Percentiles rank a stretch among this genome's conserved stretches.
Conservation (phyloP, 2,329 filamentous ascomycete species). For the Trichoderma atrobrunneum region DNA sequence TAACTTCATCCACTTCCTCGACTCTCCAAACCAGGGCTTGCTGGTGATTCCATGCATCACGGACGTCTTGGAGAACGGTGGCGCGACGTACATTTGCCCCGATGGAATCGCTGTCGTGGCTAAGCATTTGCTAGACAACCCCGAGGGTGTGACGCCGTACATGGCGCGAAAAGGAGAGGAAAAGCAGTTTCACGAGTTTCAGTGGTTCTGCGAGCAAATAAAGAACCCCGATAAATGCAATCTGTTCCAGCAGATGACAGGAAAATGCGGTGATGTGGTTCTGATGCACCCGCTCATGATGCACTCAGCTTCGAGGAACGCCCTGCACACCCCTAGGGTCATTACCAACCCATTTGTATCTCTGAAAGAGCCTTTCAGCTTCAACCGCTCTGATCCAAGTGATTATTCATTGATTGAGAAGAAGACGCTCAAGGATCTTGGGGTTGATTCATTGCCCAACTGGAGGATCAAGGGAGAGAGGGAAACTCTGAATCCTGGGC, state of each 20-base stretch:
- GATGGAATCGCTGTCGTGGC: background rate
- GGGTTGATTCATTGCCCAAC: background rate
- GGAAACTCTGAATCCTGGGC: background rate
- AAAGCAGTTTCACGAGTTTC: background rate
- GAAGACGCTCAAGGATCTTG: background rate
- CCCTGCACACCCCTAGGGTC: too few relatives aligned
- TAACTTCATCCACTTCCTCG: background rate
- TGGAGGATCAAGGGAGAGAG: background rate
- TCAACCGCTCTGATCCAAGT: background rate
- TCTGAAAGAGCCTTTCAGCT: background rate
- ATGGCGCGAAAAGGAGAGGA: background rate
- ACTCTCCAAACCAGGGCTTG: background rate
- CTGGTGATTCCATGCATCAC: background rate
- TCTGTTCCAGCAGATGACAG: background rate
- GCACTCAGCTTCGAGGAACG: background rate
- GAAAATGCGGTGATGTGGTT: background rate
- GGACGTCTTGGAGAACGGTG: background rate
- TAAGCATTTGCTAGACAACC: background rate
- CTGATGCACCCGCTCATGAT: background rate
- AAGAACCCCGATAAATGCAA: background rate
- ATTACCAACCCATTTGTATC: background rate
- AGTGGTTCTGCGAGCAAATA: background rate
- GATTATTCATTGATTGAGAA: background rate
- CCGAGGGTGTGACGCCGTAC: background rate
- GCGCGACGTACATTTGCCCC: background rate